Evolutionary conservation across 1,284 basidiomycete species (phyloP), one percentile per base, ranked within the genome.

Genomic region (Microbotryomycetes sp.): DNA sequence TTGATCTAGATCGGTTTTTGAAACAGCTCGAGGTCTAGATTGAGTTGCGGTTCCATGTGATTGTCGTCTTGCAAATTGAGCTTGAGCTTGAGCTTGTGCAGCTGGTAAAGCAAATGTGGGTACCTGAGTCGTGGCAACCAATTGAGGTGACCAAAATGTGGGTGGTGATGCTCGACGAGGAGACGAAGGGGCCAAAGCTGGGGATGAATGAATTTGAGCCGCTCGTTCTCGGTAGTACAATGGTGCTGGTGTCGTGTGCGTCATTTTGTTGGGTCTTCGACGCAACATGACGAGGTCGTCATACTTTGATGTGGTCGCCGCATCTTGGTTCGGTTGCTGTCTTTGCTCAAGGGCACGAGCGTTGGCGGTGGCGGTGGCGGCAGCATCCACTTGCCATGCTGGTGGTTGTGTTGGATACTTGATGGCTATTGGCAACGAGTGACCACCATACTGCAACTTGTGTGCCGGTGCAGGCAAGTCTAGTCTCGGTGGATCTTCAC

Each of bases 161-260:
- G 36, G 36, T 42, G 36, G 36, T 42, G 36, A 42, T 42, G 36
- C 36, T 19, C 36, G 36, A 12, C 36, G 9, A 42, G 59, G 61
- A 1, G 63, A 64, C 3, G 51, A 26, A 9, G 65, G 60, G 5
- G 49, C 26, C 23, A 65, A 57, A 16, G 58, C 55, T 0, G 65
- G 63, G 2, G 65, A 64, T 5, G 60, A 60, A 47, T 67, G 62
- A 16, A 58, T 55, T 6, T 54, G 56, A 1, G 65, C 62, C 7
- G 65, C 65, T 23, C 59, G 61, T n/a, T 67, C 62, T 12, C 65
- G 62, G 36, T 64, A 67, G 60, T 67, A 67, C 36, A 67, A 58
- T 2, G 65, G 65, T 5, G 65, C 64, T 1, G 65, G 65, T 25
- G 64, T 53, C 23, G 58, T 59, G 15, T 63, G 56, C 5, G 59